Percentiles rank a stretch among this genome's conserved stretches.
These are phyloP conservation scores for Sanguinoderma infundibulare DNA, from an alignment of 1,284 basidiomycete species.

Conservation along the genomic window DNA sequence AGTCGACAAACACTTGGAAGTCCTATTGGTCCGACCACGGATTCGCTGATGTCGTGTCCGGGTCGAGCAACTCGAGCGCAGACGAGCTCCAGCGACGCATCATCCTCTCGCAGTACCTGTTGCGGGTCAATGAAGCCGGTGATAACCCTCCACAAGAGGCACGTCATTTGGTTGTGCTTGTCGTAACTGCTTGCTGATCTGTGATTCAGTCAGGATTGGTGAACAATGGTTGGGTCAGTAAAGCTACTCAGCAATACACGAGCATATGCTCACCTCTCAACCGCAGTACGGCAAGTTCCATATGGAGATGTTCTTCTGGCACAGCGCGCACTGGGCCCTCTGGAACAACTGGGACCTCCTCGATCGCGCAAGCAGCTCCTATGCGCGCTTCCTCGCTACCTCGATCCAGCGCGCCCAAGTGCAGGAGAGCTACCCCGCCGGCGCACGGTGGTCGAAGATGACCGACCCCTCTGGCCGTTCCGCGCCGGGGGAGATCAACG, in stretches of 20 bases:
- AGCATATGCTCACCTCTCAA: slow-evolving; percentile 5
- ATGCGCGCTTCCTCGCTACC: slow-evolving; percentile 50
- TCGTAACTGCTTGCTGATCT: slow-evolving; percentile 6
- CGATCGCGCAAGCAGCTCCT: slow-evolving; percentile 46
- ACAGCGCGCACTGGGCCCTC: slow-evolving; percentile 60
- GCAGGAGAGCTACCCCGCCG: slow-evolving; percentile 54
- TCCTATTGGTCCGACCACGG: slow-evolving; percentile 53
- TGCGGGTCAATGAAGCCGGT: slow-evolving; percentile 64
- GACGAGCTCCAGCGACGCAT: slow-evolving; percentile 61
- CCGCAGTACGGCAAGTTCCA: slow-evolving; percentile 58
- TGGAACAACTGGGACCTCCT: slow-evolving; percentile 66
- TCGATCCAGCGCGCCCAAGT: slow-evolving; percentile 51
- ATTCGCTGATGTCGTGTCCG: slow-evolving; percentile 57
- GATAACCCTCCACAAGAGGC: slow-evolving; percentile 59
- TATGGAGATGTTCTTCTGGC: slow-evolving; percentile 69
- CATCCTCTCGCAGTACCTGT: slow-evolving; percentile 57
- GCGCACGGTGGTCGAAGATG: slow-evolving; percentile 69
- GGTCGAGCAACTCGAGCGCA: slow-evolving; percentile 53
- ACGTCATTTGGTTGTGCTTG: slow-evolving; percentile 34
- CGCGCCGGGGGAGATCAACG: slow-evolving; percentile 64
- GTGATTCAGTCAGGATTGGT: slow-evolving; percentile 55
- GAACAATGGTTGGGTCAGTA: slow-evolving; percentile 61
- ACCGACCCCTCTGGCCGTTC: slow-evolving; percentile 62
- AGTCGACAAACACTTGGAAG: slow-evolving; percentile 48
- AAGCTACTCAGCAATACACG: background rate